A percentile compares a stretch with the other conserved stretches of the same genome.
phyloP scores from a whole-genome alignment of 2,329 filamentous ascomycete genomes.

The Tolypocladium amazonense region DNA sequence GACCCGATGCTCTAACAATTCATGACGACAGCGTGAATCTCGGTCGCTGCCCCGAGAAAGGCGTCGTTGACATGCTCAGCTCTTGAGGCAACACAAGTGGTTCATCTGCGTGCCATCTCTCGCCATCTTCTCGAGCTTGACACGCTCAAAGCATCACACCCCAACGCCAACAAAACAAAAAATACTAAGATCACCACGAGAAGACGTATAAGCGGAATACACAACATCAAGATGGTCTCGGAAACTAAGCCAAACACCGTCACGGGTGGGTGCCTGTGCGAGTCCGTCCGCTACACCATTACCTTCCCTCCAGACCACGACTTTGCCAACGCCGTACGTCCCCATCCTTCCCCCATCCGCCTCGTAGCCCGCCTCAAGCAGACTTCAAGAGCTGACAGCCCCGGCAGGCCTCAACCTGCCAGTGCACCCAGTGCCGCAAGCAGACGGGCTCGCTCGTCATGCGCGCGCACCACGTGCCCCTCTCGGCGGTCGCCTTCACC shows the following conservation, averaged over 20 bases:
- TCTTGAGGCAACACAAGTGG: background rate
- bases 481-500: constrained; percentile 10
- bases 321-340: constrained; percentile 24
- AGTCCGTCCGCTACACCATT: constrained; percentile 35
- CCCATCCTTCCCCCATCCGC: background rate
- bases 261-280: constrained; percentile 42
- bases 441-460: constrained; percentile 36
- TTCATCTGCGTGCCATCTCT: background rate
- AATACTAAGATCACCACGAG: too few relatives aligned
- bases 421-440: constrained; percentile 46
- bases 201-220: too few relatives aligned
- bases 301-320: constrained; percentile 34
- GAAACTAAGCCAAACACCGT: constrained; percentile 23
- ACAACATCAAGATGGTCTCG: constrained; percentile 12
- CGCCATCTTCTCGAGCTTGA: background rate
- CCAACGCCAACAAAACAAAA: too few relatives aligned
- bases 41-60: background rate
- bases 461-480: constrained; percentile 26
- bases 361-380: background rate
- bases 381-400: background rate
- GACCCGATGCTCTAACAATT: background rate
- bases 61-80: background rate
- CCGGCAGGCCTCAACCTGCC: constrained; percentile 34
- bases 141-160: background rate
- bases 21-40: background rate